Conservation (phyloP, 306 rosid genomes). For the Sicyos baderoa region DNA sequence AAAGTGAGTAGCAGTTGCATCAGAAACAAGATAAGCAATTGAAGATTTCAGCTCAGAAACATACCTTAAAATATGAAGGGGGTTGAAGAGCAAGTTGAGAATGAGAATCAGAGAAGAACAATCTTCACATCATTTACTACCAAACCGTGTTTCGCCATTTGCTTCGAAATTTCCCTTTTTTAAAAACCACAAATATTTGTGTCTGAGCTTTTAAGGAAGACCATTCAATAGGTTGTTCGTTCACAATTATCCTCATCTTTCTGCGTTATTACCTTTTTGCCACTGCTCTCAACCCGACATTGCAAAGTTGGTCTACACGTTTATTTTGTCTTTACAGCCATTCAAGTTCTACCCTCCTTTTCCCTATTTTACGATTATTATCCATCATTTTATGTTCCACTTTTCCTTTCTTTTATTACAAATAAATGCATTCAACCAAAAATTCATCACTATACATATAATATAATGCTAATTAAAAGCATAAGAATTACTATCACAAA, state of each 20-base stretch:
- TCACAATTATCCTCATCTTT: neutral
- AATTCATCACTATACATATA: too few species aligned
- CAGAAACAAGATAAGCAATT: neutral
- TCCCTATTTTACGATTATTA: neutral
- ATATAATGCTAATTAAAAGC: too few species aligned
- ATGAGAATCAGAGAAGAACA: neutral
- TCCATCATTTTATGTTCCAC: neutral
- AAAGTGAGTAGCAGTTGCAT: neutral
- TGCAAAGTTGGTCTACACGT: constrained; percentile 2
- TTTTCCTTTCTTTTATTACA: neutral
- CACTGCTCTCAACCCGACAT: neutral
- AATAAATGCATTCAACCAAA: too few species aligned
- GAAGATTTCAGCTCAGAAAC: neutral
- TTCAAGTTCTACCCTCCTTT: neutral
- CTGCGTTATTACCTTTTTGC: neutral
- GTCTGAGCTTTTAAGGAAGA: neutral
- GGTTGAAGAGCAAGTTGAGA: neutral
- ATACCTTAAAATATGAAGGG: neutral
- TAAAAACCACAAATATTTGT: too few species aligned
- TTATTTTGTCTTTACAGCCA: neutral
- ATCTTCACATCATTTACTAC: neutral
- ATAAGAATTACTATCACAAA: too few species aligned
- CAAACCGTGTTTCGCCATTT: neutral
- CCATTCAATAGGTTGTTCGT: neutral
- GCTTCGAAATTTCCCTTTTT: neutral